A percentile compares a stretch with the other conserved stretches of the same genome.
These are phyloP conservation scores for Dionaea muscipula DNA, from an alignment of 179 eudicot genomes.

Conservation along the genomic window DNA sequence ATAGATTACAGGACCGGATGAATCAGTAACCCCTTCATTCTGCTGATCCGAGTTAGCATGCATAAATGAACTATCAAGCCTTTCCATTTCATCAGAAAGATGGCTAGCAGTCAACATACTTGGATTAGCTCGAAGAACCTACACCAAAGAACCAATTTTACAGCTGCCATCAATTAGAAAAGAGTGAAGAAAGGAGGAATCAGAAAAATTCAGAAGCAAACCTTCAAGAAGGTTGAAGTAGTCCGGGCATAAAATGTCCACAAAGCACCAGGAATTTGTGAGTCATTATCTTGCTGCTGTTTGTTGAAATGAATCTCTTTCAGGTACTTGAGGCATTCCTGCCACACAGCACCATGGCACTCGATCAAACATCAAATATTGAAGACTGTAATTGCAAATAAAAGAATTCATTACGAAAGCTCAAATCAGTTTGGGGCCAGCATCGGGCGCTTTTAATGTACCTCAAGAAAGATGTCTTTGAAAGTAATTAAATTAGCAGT, in stretches of 20 bases:
- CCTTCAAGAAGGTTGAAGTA: conserved; percentile 53
- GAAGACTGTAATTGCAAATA: no score
- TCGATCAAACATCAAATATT: neutral
- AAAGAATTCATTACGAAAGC: no score
- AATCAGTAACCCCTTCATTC: conserved; percentile 43
- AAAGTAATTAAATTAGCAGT: conserved; percentile 35
- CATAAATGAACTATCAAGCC: conserved; percentile 33
- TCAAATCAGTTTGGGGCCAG: no score
- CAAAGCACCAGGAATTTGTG: conserved; percentile 37
- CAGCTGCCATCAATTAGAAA: neutral
- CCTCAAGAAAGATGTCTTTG: conserved; percentile 61
- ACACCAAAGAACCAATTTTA: conserved; percentile 8
- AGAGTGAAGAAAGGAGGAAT: neutral
- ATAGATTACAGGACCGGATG: conserved; percentile 35
- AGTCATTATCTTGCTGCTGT: conserved; percentile 37
- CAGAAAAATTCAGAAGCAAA: conserved; percentile 14
- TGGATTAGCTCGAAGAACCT: conserved; percentile 72
- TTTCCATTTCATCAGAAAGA: conserved; percentile 59
- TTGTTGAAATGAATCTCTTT: conserved; percentile 42
- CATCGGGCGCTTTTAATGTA: no score
- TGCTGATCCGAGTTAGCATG: conserved; percentile 32
- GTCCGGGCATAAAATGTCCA: conserved; percentile 34
- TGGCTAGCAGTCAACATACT: conserved; percentile 29
- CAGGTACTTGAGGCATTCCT: conserved; percentile 72
- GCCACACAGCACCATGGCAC: conserved; percentile 17